Percentiles rank a stretch among this genome's conserved stretches.
phyloP scores from a whole-genome alignment of 306 rosid species.

The Vachellia pachyceras region DNA sequence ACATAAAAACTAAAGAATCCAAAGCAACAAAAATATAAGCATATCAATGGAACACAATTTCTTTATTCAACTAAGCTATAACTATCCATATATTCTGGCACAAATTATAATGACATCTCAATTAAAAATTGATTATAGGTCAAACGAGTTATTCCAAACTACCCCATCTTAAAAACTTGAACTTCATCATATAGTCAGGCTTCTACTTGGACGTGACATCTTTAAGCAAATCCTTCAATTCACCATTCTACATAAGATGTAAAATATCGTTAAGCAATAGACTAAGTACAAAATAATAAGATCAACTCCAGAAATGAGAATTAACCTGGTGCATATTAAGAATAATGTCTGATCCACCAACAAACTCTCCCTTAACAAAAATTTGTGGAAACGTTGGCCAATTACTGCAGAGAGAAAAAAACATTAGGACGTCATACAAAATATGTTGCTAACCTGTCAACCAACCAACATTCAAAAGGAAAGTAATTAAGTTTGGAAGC shows the following conservation, averaged over 20 bases:
- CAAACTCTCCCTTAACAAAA: conserved; percentile 73
- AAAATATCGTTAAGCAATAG: conserved; percentile 23
- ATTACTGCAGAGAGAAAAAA: conserved; percentile 40
- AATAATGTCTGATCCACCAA: conserved; percentile 77
- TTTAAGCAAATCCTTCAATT: conserved; percentile 62
- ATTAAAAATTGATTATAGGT: conserved; percentile 29
- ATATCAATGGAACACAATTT: conserved; percentile 1
- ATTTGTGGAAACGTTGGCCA: conserved; percentile 83
- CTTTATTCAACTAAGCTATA: conserved; percentile 28
- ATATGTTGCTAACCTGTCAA: conserved; percentile 8
- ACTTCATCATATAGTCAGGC: not conserved
- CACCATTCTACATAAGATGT: conserved; percentile 53
- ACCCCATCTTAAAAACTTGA: conserved; percentile 16
- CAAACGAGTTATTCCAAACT: conserved; percentile 32
- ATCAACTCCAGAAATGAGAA: not conserved
- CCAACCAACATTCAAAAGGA: not conserved
- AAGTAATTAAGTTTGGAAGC: not conserved
- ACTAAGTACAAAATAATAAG: not conserved
- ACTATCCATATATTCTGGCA: conserved; percentile 17
- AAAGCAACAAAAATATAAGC: not conserved
- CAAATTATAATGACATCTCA: conserved; percentile 32
- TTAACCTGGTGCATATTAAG: conserved; percentile 73
- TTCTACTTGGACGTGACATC: conserved; percentile 38
- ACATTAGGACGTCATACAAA: not conserved
- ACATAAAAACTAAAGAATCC: conserved; percentile 18